Evolutionary conservation across 2,329 filamentous ascomycete species (phyloP), one percentile per base, ranked within the genome.

Genomic region (Cadophora gregata): DNA sequence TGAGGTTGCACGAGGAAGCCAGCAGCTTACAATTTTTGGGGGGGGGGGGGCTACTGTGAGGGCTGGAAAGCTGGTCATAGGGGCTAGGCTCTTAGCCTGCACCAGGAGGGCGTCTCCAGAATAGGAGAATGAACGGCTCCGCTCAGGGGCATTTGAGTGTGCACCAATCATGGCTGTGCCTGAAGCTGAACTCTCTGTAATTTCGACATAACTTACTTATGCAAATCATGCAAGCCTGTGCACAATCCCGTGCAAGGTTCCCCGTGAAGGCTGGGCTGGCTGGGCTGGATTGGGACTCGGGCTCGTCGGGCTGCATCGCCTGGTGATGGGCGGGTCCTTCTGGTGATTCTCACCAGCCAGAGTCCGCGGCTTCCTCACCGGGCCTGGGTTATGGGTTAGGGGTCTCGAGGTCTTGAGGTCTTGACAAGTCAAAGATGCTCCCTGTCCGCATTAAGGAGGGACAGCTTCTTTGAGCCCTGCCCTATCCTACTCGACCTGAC

Each of bases 241-340:
- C 56, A 65, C 48, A 42, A 27, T 50, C n/a, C 48, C 58, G 29
- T 56, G n/a, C 65, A 36, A 67, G 65, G 65, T 67, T 67, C 65
- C 62, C 65, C 65, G 62, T 67, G 64, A 48, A 61, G 63, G 56
- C 61, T 61, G 56, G 61, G 64, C 64, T 38, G 61, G 63, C 31
- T 59, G 29, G 53, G 19, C 51, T 56, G 8, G 27, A 33, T 56
- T 56, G 31, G 31, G 29, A 10, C 12, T 56, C 21, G 16, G 42
- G 4, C 42, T 45, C 3, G 19, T 56, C 21, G 16, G 42, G 4
- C 42, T 45, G 42, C 19, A 45, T 21, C 12, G n/a, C 24, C 48
- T 29, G 48, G 29, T 29, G 29, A 36, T 38, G 29, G 53, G 53
- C 31, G 14, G 53, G n/a, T 21, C 53, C 53, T 55, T 31, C 51